Conservation (phyloP, 805 yeast species). For the Ogataea pini region DNA sequence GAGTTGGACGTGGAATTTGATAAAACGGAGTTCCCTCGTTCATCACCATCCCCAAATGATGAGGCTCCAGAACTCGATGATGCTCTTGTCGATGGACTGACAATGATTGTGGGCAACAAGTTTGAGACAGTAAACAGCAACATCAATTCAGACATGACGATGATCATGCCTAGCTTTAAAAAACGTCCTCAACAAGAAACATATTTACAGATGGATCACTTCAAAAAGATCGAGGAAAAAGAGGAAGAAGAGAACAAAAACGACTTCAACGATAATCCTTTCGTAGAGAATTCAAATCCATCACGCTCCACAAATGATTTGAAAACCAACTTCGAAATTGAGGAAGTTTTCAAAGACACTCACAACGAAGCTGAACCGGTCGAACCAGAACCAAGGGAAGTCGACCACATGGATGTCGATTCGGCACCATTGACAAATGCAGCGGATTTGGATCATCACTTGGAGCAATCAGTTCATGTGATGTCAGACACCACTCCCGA, state of each 20-base stretch:
- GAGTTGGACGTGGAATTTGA: background rate
- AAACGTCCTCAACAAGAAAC: conserved; percentile 2
- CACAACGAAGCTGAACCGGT: background rate
- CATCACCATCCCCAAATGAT: conserved; percentile 8
- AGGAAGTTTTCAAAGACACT: conserved; percentile 16
- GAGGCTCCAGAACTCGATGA: conserved; percentile 19
- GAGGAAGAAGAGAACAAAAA: background rate
- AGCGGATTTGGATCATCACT: conserved; percentile 1
- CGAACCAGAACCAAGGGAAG: background rate
- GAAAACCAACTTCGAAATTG: conserved; percentile 12
- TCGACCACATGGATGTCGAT: conserved; percentile 22
- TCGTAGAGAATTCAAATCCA: conserved; percentile 12
- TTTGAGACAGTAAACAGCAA: conserved; percentile 11
- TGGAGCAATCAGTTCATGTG: conserved; percentile 1
- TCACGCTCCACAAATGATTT: conserved; percentile 4
- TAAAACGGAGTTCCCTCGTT: background rate
- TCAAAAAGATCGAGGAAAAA: conserved; percentile 10
- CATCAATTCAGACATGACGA: conserved; percentile 39
- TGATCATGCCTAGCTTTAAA: conserved; percentile 36
- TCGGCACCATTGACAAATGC: background rate
- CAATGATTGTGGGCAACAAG: conserved; percentile 30
- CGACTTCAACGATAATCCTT: conserved; percentile 14
- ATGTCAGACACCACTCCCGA: conserved; percentile 27
- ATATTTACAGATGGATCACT: conserved; percentile 6
- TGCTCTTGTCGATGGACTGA: conserved; percentile 29